Base-by-base conservation (phyloP, 768 basidiomycete species). In the Termitomyces titanicus region DNA sequence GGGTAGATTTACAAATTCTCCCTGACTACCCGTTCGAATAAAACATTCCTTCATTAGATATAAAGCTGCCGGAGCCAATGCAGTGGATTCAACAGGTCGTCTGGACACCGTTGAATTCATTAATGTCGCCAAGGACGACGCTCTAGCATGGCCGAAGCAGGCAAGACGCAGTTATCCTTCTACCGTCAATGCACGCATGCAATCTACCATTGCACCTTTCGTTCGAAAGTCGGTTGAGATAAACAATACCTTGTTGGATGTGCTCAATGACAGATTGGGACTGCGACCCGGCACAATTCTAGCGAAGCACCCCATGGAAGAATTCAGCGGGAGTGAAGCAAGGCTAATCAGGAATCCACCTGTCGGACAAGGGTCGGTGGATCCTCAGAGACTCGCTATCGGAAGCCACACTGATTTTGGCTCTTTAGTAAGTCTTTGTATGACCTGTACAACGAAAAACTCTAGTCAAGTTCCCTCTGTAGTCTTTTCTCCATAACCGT, bases 391-490 rank as follows among this genome's bases (percentile, higher is more conserved):
- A 2, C 47, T 56, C 12, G 50, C 55, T 12, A 43, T 60, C n/a
- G 85, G 85, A 18, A 79, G 81, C 1, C 88, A 89, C 64, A 87
- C 86, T 3, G 87, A 88, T 66, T 88, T 88, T 58, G 85, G 86
- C 60, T 83, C 82, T n/a, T 64, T 88, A 54, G 85, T 85, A 60
- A 63, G 79, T 44, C 10, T 3, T 25, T 13, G 3, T 37, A 1
- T 27, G 44, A 29, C 24, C 61, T 61, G n/a, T 63, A 62, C 68
- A 40, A 27, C 68, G 7, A 9, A 17, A 15, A 12, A 9, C 17
- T 3, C 11, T 13, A 15, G 3, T 9, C 68, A 70, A 24, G 70
- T 77, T 44, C 73, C 54, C 55, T 66, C 5, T 56, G 72, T 43
- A 85, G 81, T 83, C 84, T 0, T 82, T 88, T 71, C 70, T 89